Percentiles rank a stretch among this genome's conserved stretches.
phyloP scores from a whole-genome alignment of 495 filamentous ascomycete genomes.

The Penicillium coprophilum region DNA sequence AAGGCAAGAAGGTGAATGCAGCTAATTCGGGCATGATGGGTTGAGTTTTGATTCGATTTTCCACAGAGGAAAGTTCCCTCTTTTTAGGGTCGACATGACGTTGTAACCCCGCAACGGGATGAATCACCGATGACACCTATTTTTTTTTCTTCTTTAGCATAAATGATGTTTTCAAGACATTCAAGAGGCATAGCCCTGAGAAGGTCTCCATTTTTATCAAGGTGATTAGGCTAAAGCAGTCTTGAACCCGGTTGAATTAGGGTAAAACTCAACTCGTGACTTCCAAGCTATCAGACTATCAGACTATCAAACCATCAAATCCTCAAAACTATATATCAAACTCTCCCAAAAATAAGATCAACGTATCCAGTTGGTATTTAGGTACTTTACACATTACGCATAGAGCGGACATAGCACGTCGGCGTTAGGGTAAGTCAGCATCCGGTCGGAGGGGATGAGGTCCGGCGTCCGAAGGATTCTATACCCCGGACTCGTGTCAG shows the following conservation, averaged over 20 bases:
- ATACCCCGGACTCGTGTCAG: conserved; percentile 23
- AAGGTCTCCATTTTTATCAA: background rate
- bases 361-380: too few relatives aligned
- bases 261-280: background rate
- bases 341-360: too few relatives aligned
- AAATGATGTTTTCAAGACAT: background rate
- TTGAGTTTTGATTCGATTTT: too few relatives aligned
- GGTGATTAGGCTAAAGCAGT: conserved; percentile 10
- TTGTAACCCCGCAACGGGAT: conserved; percentile 28
- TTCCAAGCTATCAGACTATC: too few relatives aligned
- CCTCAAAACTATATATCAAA: background rate
- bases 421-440: conserved; percentile 11
- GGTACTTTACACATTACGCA: background rate
- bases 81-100: conserved; percentile 22
- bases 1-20: conserved; percentile 67
- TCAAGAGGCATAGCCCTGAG: background rate
- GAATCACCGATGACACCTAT: conserved; percentile 11
- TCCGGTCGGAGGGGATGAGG: conserved; percentile 23
- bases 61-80: conserved; percentile 4
- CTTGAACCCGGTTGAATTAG: background rate
- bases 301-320: too few relatives aligned
- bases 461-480: conserved; percentile 22
- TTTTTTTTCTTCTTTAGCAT: conserved; percentile 11
- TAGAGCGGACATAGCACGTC: background rate
- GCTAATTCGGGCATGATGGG: conserved; percentile 31